A percentile compares a stretch with the other conserved stretches of the same genome.
Conservation (phyloP, 129 eudicot species). For the Flaveria linearis region DNA sequence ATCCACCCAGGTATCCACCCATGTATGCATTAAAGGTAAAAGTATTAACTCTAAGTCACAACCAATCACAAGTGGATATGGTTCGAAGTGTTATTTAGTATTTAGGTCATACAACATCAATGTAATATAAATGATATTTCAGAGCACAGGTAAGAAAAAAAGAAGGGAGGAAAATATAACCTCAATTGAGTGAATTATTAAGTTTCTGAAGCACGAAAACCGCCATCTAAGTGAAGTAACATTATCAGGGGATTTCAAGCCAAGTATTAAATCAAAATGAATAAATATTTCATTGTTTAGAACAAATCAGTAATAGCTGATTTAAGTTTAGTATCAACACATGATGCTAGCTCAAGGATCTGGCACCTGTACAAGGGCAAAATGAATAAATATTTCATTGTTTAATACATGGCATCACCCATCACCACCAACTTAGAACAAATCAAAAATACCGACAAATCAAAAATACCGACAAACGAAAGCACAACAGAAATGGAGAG, state of each 20-base stretch:
- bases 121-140: not conserved
- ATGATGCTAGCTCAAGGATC: slow-evolving; percentile 72
- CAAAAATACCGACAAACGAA: too few species aligned
- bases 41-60: not conserved
- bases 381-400: not conserved
- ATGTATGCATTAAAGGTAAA: too few species aligned
- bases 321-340: too few species aligned
- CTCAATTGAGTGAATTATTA: slow-evolving; percentile 71
- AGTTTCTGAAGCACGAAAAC: slow-evolving; percentile 57
- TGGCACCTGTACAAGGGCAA: slow-evolving; percentile 45
- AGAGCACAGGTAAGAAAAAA: not conserved
- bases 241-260: slow-evolving; percentile 61
- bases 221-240: slow-evolving; percentile 52
- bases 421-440: slow-evolving; percentile 12
- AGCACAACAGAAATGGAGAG: too few species aligned
- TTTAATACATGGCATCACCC: not conserved
- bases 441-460: too few species aligned
- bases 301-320: too few species aligned
- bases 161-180: slow-evolving; percentile 33
- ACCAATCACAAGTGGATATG: not conserved
- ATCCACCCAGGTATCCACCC: too few species aligned
- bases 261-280: slow-evolving; percentile 73
- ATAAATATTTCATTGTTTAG: too few species aligned
- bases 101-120: not conserved
- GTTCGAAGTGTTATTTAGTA: not conserved